Percentiles rank a stretch among this genome's conserved stretches.
phyloP scores from a whole-genome alignment of 352 stramenopile genomes.

The Phytopythium cucurbitacearum region DNA sequence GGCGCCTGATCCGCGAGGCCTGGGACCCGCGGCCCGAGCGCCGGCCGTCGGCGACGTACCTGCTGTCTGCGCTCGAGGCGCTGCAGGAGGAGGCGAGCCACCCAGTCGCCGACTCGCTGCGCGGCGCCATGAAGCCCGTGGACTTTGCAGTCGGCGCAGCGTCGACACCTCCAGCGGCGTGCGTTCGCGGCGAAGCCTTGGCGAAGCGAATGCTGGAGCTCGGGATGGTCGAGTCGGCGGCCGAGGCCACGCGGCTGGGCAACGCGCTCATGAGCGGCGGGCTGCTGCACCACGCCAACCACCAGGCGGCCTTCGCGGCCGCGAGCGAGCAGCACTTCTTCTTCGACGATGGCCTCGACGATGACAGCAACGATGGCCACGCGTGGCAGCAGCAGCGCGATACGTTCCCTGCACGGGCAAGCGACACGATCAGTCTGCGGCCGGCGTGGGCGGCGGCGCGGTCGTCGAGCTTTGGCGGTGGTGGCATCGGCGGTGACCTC shows the following conservation, averaged over 20 bases:
- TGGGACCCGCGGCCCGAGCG: constrained; percentile 29
- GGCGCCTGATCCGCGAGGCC: constrained; percentile 9
- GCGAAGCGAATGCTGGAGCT: constrained; percentile 24
- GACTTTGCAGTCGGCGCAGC: constrained; percentile 14
- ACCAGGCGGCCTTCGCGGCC: constrained; percentile 28
- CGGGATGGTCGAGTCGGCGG: constrained; percentile 16
- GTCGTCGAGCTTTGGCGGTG: too few relatives aligned
- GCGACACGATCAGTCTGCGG: too few relatives aligned
- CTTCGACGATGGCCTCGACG: constrained; percentile 11
- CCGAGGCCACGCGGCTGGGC: constrained; percentile 37
- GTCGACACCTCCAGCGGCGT: constrained; percentile 8
- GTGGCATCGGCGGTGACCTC: too few relatives aligned
- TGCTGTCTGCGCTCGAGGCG: constrained; percentile 40
- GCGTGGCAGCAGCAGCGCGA: too few relatives aligned
- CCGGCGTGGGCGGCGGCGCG: too few relatives aligned
- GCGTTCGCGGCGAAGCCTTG: constrained; percentile 21
- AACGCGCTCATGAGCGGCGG: constrained; percentile 46
- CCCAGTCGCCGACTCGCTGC: too few relatives aligned
- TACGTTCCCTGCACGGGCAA: too few relatives aligned
- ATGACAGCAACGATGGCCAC: too few relatives aligned
- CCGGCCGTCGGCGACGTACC: constrained; percentile 43
- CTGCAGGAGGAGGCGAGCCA: constrained; percentile 37
- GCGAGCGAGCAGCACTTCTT: constrained; percentile 29
- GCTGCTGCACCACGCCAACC: constrained; percentile 40
- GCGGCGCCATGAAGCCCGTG: too few relatives aligned